Percentiles rank a stretch among this genome's conserved stretches.
Conservation (phyloP, 2,329 filamentous ascomycete species). For the Ceratocystis cacaofunesta region DNA sequence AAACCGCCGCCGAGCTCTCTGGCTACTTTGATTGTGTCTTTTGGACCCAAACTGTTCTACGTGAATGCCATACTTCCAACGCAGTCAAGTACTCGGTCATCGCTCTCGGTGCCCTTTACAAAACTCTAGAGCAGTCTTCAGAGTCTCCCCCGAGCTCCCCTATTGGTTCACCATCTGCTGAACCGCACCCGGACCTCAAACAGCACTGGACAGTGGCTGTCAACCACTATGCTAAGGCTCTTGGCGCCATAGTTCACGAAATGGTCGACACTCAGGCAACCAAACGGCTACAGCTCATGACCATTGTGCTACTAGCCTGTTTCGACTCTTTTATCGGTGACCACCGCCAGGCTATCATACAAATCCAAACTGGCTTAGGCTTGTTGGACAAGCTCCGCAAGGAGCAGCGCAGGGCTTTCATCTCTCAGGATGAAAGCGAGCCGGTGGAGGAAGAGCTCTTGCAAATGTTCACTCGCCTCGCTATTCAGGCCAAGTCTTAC, state of each 20-base stretch:
- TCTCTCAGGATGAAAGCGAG: conserved; percentile 24
- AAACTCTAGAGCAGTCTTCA: conserved; percentile 45
- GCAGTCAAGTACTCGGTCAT: conserved; percentile 51
- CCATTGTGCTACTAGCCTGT: conserved; percentile 49
- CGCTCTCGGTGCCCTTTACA: conserved; percentile 51
- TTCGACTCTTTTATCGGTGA: conserved; percentile 54
- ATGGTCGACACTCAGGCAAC: conserved; percentile 31
- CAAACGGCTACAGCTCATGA: conserved; percentile 44
- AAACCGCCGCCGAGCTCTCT: conserved; percentile 47
- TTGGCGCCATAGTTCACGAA: conserved; percentile 34
- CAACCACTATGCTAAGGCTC: conserved; percentile 42
- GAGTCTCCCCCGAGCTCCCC: conserved; percentile 37
- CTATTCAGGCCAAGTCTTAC: conserved; percentile 52
- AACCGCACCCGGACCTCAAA: conserved; percentile 24
- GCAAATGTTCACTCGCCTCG: conserved; percentile 48
- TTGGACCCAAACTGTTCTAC: conserved; percentile 47
- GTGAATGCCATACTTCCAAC: conserved; percentile 46
- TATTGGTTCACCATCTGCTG: conserved; percentile 20
- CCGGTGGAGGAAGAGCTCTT: conserved; percentile 43
- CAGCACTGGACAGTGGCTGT: conserved; percentile 46
- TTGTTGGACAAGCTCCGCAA: conserved; percentile 39
- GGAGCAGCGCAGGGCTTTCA: conserved; percentile 26
- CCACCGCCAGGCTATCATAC: conserved; percentile 44
- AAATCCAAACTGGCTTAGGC: conserved; percentile 44
- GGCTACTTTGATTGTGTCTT: conserved; percentile 53